These are phyloP conservation scores for Aspergillus avenaceus DNA, from an alignment of 495 filamentous ascomycete genomes.

Conservation along the genomic window DNA sequence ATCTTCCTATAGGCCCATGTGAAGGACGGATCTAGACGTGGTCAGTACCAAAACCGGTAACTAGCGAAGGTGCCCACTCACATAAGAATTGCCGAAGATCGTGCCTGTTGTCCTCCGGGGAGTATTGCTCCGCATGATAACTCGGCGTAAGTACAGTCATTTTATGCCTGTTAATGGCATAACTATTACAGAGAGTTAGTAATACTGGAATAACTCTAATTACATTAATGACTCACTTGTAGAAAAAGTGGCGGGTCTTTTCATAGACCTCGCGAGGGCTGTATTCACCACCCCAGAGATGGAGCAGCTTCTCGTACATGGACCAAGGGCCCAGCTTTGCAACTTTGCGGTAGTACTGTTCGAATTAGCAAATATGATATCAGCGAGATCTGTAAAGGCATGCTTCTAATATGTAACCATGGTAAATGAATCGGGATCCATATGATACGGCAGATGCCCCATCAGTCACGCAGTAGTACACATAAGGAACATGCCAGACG, in stretches of 20 bases:
- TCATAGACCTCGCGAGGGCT: slow-evolving; percentile 44
- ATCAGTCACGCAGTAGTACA: too few species aligned
- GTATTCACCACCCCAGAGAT: slow-evolving; percentile 59
- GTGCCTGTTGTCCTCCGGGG: slow-evolving; percentile 64
- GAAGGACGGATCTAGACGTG: slow-evolving; percentile 29
- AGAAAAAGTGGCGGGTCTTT: slow-evolving; percentile 69
- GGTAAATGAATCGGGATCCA: too few species aligned
- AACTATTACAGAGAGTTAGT: too few species aligned
- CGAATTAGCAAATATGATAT: too few species aligned
- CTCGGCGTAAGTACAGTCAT: slow-evolving; percentile 62
- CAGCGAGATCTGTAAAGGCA: too few species aligned
- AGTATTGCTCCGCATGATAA: slow-evolving; percentile 52
- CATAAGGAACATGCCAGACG: too few species aligned
- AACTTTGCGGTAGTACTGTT: slow-evolving; percentile 65
- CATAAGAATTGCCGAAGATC: slow-evolving; percentile 61
- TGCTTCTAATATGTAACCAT: too few species aligned
- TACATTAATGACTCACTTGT: too few species aligned
- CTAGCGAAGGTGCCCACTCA: slow-evolving; percentile 6
- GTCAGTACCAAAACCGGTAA: too few species aligned
- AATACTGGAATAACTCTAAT: too few species aligned
- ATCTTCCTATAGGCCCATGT: slow-evolving; percentile 42
- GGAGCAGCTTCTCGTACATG: slow-evolving; percentile 65
- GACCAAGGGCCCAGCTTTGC: slow-evolving; percentile 69
- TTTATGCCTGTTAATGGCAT: slow-evolving; percentile 61
- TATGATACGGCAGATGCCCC: too few species aligned